phyloP scores from a whole-genome alignment of 2,329 filamentous ascomycete genomes.

The Verticillium isaacii region DNA sequence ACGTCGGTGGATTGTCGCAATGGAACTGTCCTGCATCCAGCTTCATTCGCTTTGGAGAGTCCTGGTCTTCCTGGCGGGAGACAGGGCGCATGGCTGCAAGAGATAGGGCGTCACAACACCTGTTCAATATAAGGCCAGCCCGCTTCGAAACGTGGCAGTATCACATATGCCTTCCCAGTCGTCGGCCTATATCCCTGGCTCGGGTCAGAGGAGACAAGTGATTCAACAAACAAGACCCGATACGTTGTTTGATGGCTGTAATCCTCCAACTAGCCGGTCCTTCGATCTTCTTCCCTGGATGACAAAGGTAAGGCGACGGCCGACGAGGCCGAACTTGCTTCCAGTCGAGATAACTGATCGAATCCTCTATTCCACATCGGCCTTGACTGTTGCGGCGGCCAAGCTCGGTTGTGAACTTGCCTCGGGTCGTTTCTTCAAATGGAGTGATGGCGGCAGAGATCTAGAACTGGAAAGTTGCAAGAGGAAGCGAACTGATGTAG shows the following conservation, averaged over 20 bases:
- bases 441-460: too few species aligned
- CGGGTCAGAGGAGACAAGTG: not conserved
- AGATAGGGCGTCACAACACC: not conserved
- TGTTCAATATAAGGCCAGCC: not conserved
- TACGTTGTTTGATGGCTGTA: not conserved
- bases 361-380: not conserved
- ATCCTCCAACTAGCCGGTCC: not conserved
- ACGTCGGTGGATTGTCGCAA: not conserved
- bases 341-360: not conserved
- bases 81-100: not conserved
- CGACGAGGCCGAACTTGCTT: not conserved
- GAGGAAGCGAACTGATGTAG: too few species aligned
- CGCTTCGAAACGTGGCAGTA: not conserved
- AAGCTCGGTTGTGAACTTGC: not conserved
- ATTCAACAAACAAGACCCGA: not conserved
- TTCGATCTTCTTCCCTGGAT: not conserved
- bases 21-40: not conserved
- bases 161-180: not conserved
- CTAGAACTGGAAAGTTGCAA: too few species aligned
- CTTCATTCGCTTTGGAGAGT: not conserved
- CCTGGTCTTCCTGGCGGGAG: not conserved
- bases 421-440: too few species aligned
- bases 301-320: not conserved
- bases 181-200: not conserved
- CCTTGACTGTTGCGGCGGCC: not conserved